Percentiles rank a stretch among this genome's conserved stretches.
Evolutionary conservation across 495 filamentous ascomycete species (phyloP).

Genomic region (Hypoxylon cercidicola): DNA sequence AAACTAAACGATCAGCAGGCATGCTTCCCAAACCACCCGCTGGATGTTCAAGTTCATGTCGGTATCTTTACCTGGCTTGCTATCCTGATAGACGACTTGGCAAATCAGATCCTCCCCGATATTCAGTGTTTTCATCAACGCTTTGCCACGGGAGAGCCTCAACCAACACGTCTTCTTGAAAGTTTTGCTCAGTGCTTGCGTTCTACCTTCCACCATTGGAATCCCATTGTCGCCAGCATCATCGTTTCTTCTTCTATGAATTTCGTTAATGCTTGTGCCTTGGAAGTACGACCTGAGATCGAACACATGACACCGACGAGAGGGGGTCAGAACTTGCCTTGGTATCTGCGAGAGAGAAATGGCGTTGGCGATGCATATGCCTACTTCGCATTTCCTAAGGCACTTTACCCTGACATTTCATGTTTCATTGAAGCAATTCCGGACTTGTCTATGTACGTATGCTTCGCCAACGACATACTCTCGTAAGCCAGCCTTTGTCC

Average conservation of each 20-base stretch:
- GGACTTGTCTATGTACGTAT: conserved; percentile 27
- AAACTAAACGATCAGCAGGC: conserved; percentile 10
- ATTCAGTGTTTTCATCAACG: conserved; percentile 24
- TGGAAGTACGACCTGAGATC: conserved; percentile 24
- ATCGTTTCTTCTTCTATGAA: conserved; percentile 31
- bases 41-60: conserved; percentile 28
- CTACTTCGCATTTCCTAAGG: conserved; percentile 31
- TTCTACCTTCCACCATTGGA: conserved; percentile 18
- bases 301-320: conserved; percentile 17
- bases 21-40: conserved; percentile 28
- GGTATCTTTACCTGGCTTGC: conserved; percentile 36
- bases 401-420: conserved; percentile 25
- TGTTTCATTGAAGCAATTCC: conserved; percentile 33
- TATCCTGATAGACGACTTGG: conserved; percentile 27
- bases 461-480: conserved; percentile 28
- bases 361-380: conserved; percentile 26
- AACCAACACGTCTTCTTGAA: conserved; percentile 23
- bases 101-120: conserved; percentile 2
- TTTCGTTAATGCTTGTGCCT: conserved; percentile 28
- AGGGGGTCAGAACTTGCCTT: conserved; percentile 26
- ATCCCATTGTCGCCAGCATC: conserved; percentile 26
- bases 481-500: conserved; percentile 19
- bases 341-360: conserved; percentile 25
- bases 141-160: conserved; percentile 18
- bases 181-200: conserved; percentile 23